Conservation (phyloP, 2,329 filamentous ascomycete genomes). For the Fusarium marasasianum region DNA sequence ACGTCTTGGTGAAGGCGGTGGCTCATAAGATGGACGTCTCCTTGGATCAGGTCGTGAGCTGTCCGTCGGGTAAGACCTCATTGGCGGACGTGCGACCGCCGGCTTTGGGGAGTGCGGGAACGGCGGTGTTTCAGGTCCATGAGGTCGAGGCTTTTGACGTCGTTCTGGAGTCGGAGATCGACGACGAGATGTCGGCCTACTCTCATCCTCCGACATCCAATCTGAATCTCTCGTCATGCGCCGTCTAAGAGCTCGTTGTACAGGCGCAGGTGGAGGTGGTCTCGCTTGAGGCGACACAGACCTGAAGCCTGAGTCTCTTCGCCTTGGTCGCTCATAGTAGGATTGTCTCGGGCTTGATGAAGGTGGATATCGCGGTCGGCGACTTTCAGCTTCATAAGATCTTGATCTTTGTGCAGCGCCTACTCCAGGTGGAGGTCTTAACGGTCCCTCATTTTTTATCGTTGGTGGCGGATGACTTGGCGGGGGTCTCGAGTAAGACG, state of each 20-base stretch:
- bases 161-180: conserved; percentile 15
- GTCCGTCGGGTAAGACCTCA: conserved; percentile 31
- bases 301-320: conserved; percentile 13
- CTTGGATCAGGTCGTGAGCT: conserved; percentile 19
- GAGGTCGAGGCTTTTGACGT: background rate
- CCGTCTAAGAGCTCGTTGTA: conserved; percentile 8
- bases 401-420: conserved; percentile 21
- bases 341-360: conserved; percentile 18
- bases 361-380: conserved; percentile 14
- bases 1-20: conserved; percentile 9
- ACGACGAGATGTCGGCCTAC: conserved; percentile 23
- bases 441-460: background rate
- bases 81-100: background rate
- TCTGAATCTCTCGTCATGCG: conserved; percentile 37
- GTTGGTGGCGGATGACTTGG: conserved; percentile 15
- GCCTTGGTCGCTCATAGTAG: conserved; percentile 21
- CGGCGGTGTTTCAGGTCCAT: conserved; percentile 4
- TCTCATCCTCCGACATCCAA: conserved; percentile 37
- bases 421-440: conserved; percentile 11
- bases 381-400: conserved; percentile 34
- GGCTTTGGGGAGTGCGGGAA: background rate
- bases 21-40: conserved; percentile 29
- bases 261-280: background rate
- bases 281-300: conserved; percentile 33
- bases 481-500: conserved; percentile 23